Conservation (phyloP, 768 basidiomycete species). For the Trametes meyenii region DNA sequence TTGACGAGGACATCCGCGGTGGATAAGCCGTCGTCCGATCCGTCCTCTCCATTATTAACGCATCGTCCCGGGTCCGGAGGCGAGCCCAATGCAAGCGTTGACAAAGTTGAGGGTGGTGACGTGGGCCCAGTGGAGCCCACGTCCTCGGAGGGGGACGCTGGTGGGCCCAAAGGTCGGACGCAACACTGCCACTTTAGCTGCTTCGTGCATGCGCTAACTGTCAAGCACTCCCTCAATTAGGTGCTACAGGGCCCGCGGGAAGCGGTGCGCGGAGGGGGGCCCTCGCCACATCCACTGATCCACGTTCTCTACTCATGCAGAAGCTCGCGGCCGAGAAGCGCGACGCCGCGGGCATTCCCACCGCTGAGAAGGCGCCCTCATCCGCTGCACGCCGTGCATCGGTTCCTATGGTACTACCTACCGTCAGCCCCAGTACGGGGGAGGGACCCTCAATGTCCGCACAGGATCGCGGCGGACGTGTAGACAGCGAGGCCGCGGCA, state of each 20-base stretch:
- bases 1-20: slow-evolving; percentile 20
- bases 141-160: slow-evolving; percentile 13
- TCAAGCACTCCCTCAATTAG: neutral
- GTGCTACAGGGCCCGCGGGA: slow-evolving; percentile 7
- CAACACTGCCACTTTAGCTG: slow-evolving; percentile 8
- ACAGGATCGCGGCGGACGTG: neutral
- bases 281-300: slow-evolving; percentile 9
- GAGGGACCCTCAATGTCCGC: slow-evolving; percentile 11
- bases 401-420: slow-evolving; percentile 14
- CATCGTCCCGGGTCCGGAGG: slow-evolving; percentile 16
- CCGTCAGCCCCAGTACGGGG: neutral
- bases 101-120: slow-evolving; percentile 1
- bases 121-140: slow-evolving; percentile 16
- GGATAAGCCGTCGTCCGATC: slow-evolving; percentile 19
- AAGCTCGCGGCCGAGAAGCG: slow-evolving; percentile 25
- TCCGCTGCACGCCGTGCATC: slow-evolving; percentile 5
- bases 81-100: neutral
- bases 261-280: neutral
- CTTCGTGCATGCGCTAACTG: slow-evolving; percentile 8
- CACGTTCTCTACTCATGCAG: slow-evolving; percentile 27
- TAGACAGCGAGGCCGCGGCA: slow-evolving; percentile 12
- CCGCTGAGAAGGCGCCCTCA: slow-evolving; percentile 24
- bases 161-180: slow-evolving; percentile 1
- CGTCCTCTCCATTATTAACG: slow-evolving; percentile 1
- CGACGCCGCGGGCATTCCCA: slow-evolving; percentile 18